Evolutionary conservation across 257 asterid genomes (phyloP), one percentile per base, ranked within the genome.

Genomic region (Fraxinus quadrangulata): DNA sequence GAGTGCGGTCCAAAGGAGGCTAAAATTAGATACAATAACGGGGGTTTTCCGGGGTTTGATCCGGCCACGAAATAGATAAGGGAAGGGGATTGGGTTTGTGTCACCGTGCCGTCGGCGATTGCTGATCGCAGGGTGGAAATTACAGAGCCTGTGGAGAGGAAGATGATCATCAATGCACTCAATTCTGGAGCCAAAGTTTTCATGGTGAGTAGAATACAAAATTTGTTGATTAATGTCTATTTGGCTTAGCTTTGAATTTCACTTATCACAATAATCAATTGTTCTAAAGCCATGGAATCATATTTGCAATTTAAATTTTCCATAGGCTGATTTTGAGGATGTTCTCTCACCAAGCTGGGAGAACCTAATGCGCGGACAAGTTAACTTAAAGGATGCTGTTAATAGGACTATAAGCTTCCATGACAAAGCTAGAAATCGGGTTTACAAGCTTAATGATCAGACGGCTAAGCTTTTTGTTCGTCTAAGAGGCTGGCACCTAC

Each of bases 131-230:
- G 93, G 79, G 99, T 93, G 71, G 99, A 96, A 83, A 96, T 96
- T 47, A 96, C 99, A 11, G 99, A 98, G 0, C 99, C 99, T 0
- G 97, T 93, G 0, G 99, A 90, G 86, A 77, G 99, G 89, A 96
- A 96, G 82, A 93, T 96, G 99, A 63, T 93, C 86, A 96, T 96
- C 78, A 96, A 96, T 79, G 99, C 99, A 0, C 97, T 96, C 83
- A 96, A 96, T 68, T 96, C 97, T 19, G 98, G 98, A 0, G 98
- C 98, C 81, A 96, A 96, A 78, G 97, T 96, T 63, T 96, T 96
- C 87, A 93, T 96, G 99, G 99, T 94, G 65, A 65, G 82, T 76
- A 14, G 33, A 7, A 2, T 6, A 33, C 42, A 37, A 11, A 37
- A 37, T 37, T 37, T 37, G 42, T 37, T 37, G 37, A 34, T 34